Evolutionary conservation across 495 filamentous ascomycete genomes (phyloP).

Genomic region (Aspergillus avenaceus): DNA sequence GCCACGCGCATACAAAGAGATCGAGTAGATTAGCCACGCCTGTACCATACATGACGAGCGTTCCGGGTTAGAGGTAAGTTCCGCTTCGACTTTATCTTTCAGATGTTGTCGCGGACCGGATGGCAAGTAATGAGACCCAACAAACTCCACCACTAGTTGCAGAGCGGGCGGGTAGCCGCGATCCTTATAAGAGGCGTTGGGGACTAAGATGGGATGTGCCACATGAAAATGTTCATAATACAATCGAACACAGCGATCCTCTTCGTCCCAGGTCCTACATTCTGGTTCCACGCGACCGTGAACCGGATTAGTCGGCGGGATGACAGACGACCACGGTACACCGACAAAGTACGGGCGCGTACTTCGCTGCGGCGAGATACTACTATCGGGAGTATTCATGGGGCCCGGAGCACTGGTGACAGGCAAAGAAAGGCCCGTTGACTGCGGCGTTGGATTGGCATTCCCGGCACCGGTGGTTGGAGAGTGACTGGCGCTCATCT

Average conservation of each 20-base stretch:
- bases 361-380: constrained; percentile 11
- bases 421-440: neutral
- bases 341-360: constrained; percentile 5
- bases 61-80: constrained; percentile 23
- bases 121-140: constrained; percentile 34
- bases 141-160: constrained; percentile 32
- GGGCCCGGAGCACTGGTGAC: neutral
- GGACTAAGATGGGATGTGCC: constrained; percentile 37
- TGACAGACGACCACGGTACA: constrained; percentile 22
- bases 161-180: constrained; percentile 35
- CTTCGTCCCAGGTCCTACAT: constrained; percentile 19
- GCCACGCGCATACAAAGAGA: constrained; percentile 30
- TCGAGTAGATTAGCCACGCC: constrained; percentile 34
- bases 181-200: constrained; percentile 25
- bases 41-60: constrained; percentile 34
- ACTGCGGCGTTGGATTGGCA: constrained; percentile 3
- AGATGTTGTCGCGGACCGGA: constrained; percentile 18
- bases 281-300: constrained; percentile 9
- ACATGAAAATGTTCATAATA: constrained; percentile 41
- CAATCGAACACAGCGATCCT: constrained; percentile 31
- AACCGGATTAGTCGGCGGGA: constrained; percentile 9
- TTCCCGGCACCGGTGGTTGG: neutral
- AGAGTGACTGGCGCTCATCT: neutral
- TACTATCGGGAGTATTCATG: constrained; percentile 18
- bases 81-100: constrained; percentile 21